Percentiles rank a stretch among this genome's conserved stretches.
Evolutionary conservation across 768 basidiomycete genomes (phyloP).

Genomic region (Goffeauzyma gilvescens): DNA sequence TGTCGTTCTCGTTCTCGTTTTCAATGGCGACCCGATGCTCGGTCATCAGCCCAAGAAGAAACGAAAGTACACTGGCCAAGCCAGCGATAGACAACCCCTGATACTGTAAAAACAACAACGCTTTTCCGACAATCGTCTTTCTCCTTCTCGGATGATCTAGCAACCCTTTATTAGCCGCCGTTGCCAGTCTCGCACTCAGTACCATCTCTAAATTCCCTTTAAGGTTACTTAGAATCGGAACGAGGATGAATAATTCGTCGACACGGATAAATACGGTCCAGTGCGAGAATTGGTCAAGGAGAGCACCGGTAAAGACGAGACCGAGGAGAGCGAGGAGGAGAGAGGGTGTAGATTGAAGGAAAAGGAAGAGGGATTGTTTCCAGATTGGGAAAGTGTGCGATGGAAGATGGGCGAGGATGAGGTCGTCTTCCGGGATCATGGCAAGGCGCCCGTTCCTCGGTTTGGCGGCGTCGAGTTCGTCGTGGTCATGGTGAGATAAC

Average conservation of each 20-base stretch:
- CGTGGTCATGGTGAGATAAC: too few species aligned
- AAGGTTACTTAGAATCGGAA: conserved; percentile 73
- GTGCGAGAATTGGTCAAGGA: conserved; percentile 71
- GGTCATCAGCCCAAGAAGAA: conserved; percentile 45
- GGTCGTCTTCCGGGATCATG: too few species aligned
- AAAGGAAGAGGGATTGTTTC: too few species aligned
- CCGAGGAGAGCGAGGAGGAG: conserved; percentile 66
- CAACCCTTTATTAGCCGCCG: conserved; percentile 77
- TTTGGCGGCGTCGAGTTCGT: too few species aligned
- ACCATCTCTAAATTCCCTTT: conserved; percentile 99
- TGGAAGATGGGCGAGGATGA: too few species aligned
- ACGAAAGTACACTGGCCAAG: conserved; percentile 58
- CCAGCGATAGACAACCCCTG: conserved; percentile 81
- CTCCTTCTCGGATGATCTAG: conserved; percentile 54
- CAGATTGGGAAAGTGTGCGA: too few species aligned
- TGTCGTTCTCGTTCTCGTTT: conserved; percentile 10
- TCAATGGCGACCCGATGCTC: conserved; percentile 24
- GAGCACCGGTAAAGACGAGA: conserved; percentile 72
- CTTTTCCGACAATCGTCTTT: conserved; percentile 53
- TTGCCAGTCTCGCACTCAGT: conserved; percentile 82
- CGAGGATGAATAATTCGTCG: conserved; percentile 89
- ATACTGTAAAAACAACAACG: conserved; percentile 70
- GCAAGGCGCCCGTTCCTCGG: too few species aligned
- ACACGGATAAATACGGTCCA: conserved; percentile 79
- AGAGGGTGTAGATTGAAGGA: conserved; percentile 58